A percentile compares a stretch with the other conserved stretches of the same genome.
Conservation (phyloP, 257 asterid species). For the Nicotiana obtusifolia region DNA sequence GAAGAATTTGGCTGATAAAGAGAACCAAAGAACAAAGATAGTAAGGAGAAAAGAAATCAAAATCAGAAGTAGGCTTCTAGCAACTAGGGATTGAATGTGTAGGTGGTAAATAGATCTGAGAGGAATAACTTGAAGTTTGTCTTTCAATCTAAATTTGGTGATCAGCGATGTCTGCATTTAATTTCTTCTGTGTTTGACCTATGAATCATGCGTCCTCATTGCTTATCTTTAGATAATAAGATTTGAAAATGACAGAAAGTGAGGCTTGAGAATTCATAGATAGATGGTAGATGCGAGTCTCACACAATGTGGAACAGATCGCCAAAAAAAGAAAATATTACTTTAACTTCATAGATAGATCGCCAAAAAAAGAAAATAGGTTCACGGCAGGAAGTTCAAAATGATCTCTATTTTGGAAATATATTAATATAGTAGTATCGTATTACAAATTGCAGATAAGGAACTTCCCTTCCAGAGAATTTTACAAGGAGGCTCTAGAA, state of each 20-base stretch:
- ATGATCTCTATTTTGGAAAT: neutral
- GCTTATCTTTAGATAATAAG: neutral
- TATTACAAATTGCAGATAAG: constrained; percentile 56
- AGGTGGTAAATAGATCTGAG: neutral
- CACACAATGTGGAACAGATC: neutral
- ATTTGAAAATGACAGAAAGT: neutral
- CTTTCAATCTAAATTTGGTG: neutral
- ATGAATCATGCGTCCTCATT: neutral
- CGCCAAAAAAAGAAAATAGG: neutral
- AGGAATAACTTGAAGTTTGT: neutral
- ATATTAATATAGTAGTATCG: neutral
- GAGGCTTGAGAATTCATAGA: neutral
- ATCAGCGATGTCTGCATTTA: neutral
- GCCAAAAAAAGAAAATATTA: neutral
- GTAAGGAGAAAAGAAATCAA: neutral
- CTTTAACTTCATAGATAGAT: neutral
- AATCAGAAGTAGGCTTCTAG: neutral
- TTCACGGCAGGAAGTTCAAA: neutral
- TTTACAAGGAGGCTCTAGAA: constrained; percentile 66
- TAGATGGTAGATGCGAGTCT: neutral
- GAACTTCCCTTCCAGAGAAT: constrained; percentile 93
- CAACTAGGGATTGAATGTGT: neutral
- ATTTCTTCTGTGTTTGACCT: neutral
- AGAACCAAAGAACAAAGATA: neutral
- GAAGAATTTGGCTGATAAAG: neutral